Base-by-base conservation (phyloP, 2,329 filamentous ascomycete genomes). In the Escovopsis sp. region DNA sequence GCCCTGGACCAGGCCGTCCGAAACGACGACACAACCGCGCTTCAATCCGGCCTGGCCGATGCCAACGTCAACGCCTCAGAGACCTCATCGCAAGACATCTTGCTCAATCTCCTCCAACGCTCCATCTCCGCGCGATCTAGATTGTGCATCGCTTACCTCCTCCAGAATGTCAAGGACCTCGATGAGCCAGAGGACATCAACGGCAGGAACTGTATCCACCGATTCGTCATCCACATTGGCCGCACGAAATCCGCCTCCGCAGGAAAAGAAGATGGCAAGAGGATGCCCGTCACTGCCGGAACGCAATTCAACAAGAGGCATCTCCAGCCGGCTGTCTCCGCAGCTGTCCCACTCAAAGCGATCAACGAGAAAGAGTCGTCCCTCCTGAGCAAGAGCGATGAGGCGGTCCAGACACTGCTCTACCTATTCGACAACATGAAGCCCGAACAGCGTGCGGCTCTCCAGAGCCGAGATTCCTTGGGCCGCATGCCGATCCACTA, bases 101-200 rank as follows among this genome's bases (percentile, higher is more conserved):
- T 87, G n/a, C 62, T 86, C 17, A 87, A 86, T 60, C 62, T 90
- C 35, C 58, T 94, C 38, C 78, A 94, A 58, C 67, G 83, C 40
- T 70, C 81, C 1, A 83, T 90, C 38, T 78, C 80, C 3, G 70
- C 70, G 38, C 72, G 74, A 34, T 73, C 82, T 0, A 78, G 70
- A 47, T 57, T 64, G 17, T 86, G 76, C 48, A 80, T 94, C 34
- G 61, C 70, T n/a, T 70, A 70, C 39, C 66, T 96, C 2, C 56
- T 98, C 3, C 60, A 64, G 10, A 69, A 76, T 29, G 67, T 90
- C 35, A 69, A 75, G 31, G 76, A 72, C 1, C 66, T 96, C 3
- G 77, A 93, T 34, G 87, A 94, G 50, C 72, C 81, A 3, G 83
- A 93, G 45, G 90, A 96, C 50, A 85, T 98, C 51, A 94, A 96